A percentile compares a stretch with the other conserved stretches of the same genome.
phyloP scores from a whole-genome alignment of 257 asterid species.

The Lavandula angustifolia region DNA sequence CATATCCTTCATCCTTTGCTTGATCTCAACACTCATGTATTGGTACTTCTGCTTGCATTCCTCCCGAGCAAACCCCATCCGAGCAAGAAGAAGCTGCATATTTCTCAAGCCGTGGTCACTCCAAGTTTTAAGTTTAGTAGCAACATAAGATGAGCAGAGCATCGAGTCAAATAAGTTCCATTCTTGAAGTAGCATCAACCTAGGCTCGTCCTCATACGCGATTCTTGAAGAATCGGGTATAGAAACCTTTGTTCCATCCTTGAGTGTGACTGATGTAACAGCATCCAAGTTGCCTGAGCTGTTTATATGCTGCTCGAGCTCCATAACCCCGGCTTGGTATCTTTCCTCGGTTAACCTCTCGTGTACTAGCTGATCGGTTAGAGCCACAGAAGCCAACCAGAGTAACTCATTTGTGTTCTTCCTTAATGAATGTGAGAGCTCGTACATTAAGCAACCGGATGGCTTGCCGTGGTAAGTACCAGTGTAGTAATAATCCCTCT shows the following conservation, averaged over 20 bases:
- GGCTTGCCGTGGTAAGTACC: constrained; percentile 97
- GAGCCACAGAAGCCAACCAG: constrained; percentile 94
- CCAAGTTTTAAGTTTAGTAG: constrained; percentile 95
- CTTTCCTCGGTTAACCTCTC: constrained; percentile 91
- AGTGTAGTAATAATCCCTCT: constrained; percentile 75
- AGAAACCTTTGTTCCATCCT: constrained; percentile 90
- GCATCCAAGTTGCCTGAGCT: constrained; percentile 86
- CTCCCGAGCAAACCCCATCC: constrained; percentile 93
- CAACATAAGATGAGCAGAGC: constrained; percentile 90
- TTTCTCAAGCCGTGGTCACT: constrained; percentile 86
- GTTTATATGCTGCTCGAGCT: constrained; percentile 88
- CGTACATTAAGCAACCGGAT: constrained; percentile 96
- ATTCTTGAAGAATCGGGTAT: constrained; percentile 85
- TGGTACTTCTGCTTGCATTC: constrained; percentile 95
- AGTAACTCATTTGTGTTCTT: constrained; percentile 81
- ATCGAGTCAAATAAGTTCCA: constrained; percentile 98
- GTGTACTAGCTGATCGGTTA: constrained; percentile 96
- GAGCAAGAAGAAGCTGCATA: constrained; percentile 89
- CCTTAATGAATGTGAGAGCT: constrained; percentile 69
- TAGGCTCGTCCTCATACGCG: constrained; percentile 79
- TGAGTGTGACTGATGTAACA: constrained; percentile 74
- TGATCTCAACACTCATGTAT: constrained; percentile 86
- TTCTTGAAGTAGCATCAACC: constrained; percentile 88
- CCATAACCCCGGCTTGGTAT: constrained; percentile 86
- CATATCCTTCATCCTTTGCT: constrained; percentile 90